These are phyloP conservation scores for Ichthyophthirius multifiliis DNA, from an alignment of 169 alveolate genomes.

Conservation along the genomic window DNA sequence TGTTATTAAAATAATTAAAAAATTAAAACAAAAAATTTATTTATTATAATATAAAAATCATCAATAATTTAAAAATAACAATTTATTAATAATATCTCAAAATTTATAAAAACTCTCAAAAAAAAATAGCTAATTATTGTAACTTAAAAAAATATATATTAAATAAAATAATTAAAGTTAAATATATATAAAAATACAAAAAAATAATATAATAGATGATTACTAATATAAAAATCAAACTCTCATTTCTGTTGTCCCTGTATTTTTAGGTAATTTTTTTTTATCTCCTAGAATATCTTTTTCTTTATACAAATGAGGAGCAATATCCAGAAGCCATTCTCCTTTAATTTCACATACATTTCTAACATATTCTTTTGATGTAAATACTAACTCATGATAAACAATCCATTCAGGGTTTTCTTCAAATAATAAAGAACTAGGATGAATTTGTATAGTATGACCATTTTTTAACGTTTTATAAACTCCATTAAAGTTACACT, in stretches of 20 bases:
- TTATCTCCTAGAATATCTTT: slow-evolving; percentile 38
- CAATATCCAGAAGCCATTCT: slow-evolving; percentile 95
- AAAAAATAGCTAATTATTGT: too few species aligned
- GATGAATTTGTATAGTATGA: slow-evolving; percentile 95
- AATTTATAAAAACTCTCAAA: too few species aligned
- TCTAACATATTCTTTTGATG: slow-evolving; percentile 96
- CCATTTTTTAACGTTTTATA: slow-evolving; percentile 94
- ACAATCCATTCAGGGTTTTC: slow-evolving; percentile 88
- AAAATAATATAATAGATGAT: too few species aligned
- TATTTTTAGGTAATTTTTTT: neutral
- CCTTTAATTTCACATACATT: slow-evolving; percentile 91
- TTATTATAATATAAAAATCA: too few species aligned
- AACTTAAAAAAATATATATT: too few species aligned
- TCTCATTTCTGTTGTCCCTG: neutral
- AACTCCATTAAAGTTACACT: slow-evolving; percentile 85
- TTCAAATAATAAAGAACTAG: slow-evolving; percentile 91
- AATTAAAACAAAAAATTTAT: too few species aligned
- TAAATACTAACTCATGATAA: slow-evolving; percentile 94
- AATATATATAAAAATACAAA: too few species aligned
- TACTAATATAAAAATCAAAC: too few species aligned
- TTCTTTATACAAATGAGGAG: slow-evolving; percentile 95
- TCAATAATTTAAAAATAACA: too few species aligned
- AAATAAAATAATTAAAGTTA: too few species aligned
- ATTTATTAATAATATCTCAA: too few species aligned
- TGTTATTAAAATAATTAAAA: too few species aligned